Conservation (phyloP, 2,329 filamentous ascomycete genomes). For the Lecanicillium sp. region DNA sequence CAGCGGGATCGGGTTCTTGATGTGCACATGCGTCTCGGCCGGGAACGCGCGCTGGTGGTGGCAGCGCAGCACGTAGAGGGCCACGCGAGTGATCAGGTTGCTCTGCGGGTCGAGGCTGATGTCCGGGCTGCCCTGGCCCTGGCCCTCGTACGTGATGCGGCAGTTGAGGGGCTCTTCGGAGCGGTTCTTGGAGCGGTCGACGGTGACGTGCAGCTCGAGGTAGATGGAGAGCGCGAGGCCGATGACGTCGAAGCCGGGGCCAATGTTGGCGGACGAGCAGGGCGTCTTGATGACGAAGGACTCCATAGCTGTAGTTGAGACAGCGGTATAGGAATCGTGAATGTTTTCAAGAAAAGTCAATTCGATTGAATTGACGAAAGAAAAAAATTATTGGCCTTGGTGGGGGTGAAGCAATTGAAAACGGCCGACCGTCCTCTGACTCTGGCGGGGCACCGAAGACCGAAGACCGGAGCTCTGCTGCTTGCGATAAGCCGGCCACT, state of each 20-base stretch:
- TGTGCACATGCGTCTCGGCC: slow-evolving; percentile 80
- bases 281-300: slow-evolving; percentile 73
- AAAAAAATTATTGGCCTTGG: too few relatives aligned
- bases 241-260: slow-evolving; percentile 96
- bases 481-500: too few relatives aligned
- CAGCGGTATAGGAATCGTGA: neutral
- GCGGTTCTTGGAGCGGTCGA: slow-evolving; percentile 51
- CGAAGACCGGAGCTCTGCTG: too few relatives aligned
- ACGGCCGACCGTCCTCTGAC: too few relatives aligned
- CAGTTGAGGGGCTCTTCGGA: slow-evolving; percentile 71
- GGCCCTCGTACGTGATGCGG: slow-evolving; percentile 82
- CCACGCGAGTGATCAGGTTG: slow-evolving; percentile 91
- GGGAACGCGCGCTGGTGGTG: slow-evolving; percentile 84
- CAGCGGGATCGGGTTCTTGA: slow-evolving; percentile 91
- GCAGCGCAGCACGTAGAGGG: slow-evolving; percentile 90
- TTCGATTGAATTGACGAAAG: neutral
- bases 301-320: slow-evolving; percentile 35
- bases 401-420: too few relatives aligned
- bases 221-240: slow-evolving; percentile 90
- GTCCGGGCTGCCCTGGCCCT: slow-evolving; percentile 62
- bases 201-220: slow-evolving; percentile 79
- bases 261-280: slow-evolving; percentile 96
- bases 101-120: slow-evolving; percentile 78
- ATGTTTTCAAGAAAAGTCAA: too few relatives aligned
- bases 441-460: too few relatives aligned